Evolutionary conservation across 140 eudicot genomes (phyloP).

Genomic region (Ambrosia hybrid): DNA sequence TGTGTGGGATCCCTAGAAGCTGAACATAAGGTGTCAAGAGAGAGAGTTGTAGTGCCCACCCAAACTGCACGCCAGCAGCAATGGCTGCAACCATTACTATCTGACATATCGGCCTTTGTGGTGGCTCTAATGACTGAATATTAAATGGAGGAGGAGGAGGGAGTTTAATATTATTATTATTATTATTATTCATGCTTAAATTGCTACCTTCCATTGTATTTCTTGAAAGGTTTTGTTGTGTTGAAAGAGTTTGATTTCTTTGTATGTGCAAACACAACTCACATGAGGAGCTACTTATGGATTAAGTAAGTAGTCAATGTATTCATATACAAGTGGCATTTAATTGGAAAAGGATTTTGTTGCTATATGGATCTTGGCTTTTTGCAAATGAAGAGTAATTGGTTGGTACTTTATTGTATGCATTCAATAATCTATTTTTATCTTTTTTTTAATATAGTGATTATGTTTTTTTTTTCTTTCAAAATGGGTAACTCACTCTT

Average conservation of each 20-base stretch:
- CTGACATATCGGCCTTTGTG: conserved; percentile 40
- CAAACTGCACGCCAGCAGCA: conserved; percentile 87
- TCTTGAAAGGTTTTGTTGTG: background rate
- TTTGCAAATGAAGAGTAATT: background rate
- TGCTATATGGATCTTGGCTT: background rate
- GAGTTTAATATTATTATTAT: background rate
- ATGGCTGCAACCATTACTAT: conserved; percentile 60
- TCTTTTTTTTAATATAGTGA: background rate
- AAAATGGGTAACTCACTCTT: too few species aligned
- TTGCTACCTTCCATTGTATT: conserved; percentile 8
- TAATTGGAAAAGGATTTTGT: background rate
- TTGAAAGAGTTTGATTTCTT: background rate
- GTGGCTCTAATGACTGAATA: background rate
- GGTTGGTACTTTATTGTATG: background rate
- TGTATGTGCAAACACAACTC: background rate
- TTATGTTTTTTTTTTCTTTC: too few species aligned
- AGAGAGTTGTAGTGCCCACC: conserved; percentile 92
- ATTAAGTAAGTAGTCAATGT: background rate
- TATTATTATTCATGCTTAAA: background rate
- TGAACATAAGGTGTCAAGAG: conserved; percentile 73
- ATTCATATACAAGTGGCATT: background rate
- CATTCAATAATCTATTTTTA: too few species aligned
- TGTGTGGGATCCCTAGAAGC: conserved; percentile 72
- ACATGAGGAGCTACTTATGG: background rate
- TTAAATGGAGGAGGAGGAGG: background rate